phyloP scores from a whole-genome alignment of 441 rosid species.

The Euphorbia celastroides region DNA sequence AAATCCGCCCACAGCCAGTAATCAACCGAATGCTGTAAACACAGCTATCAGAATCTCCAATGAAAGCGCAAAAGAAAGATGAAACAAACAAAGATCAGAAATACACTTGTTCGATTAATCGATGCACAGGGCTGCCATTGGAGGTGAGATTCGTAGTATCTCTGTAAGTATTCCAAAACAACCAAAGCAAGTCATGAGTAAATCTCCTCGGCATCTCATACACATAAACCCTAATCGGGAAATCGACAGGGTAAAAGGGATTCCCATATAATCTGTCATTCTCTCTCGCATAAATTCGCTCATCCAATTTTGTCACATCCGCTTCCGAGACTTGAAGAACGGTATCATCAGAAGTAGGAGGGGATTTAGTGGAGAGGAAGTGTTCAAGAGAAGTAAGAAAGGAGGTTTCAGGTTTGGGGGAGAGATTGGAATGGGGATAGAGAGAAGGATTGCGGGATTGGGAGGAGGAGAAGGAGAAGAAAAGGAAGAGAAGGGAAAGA shows the following conservation, averaged over 20 bases:
- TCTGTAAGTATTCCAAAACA: slow-evolving; percentile 61
- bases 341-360: slow-evolving; percentile 37
- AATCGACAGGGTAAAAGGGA: slow-evolving; percentile 42
- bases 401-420: slow-evolving; percentile 45
- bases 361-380: slow-evolving; percentile 33
- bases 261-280: slow-evolving; percentile 33
- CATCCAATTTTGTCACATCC: slow-evolving; percentile 42
- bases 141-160: slow-evolving; percentile 81
- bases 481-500: slow-evolving; percentile 26
- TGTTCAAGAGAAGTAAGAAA: slow-evolving; percentile 59
- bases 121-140: slow-evolving; percentile 97
- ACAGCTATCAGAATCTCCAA: background rate
- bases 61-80: background rate
- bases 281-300: slow-evolving; percentile 36
- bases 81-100: background rate
- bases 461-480: slow-evolving; percentile 26
- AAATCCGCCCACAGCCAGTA: slow-evolving; percentile 98
- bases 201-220: slow-evolving; percentile 88
- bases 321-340: slow-evolving; percentile 25
- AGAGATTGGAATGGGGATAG: background rate
- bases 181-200: slow-evolving; percentile 74
- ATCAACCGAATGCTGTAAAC: slow-evolving; percentile 77
- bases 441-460: slow-evolving; percentile 13
- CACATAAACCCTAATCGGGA: slow-evolving; percentile 76
- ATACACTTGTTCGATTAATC: slow-evolving; percentile 78